Evolutionary conservation across 768 basidiomycete genomes (phyloP), one percentile per base, ranked within the genome.

Genomic region (Lentinula detonsa): DNA sequence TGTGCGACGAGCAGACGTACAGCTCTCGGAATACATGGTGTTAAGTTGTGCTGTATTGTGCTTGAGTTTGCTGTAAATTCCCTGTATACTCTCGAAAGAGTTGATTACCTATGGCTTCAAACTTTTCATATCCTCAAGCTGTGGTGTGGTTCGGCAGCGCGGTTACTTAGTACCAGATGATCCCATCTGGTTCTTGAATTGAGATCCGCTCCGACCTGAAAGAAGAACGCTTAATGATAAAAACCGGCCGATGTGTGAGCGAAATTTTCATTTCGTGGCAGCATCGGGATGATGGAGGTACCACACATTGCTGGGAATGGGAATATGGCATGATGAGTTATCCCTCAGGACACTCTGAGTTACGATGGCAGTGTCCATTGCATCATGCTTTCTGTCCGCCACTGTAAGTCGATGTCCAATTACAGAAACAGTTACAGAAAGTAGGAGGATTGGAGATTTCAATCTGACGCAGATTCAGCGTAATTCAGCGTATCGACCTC

Each of bases 111-210:
- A 39, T 21, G 1, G 21, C 21, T 21, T 21, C 21, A 21, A 21
- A 13, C 1, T 39, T 13, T 39, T 39, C 37, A 39, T 28, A 8
- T 39, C 1, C 11, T 43, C 42, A n/a, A 15, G 42, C 42, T 43
- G 42, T 43, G 11, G 6, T 43, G 42, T 43, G 11, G 6, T n/a
- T 50, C 21, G 9, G 31, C 48, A 50, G 48, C 31, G 48, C 48
- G 10, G 8, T 50, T 50, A 21, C n/a, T 40, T 15, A 28, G 28
- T 39, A 4, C 55, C 55, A 56, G 55, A 23, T 37, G 9, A 15
- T 56, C 55, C 55, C 39, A 56, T 40, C 55, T 56, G 55, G 40
- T 16, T 56, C 23, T 54, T 35, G n/a, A 33, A 18, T n/a, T 56
- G 23, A 56, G 55, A 56, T 56, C 55, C 55, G 55, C 23, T 56